phyloP scores from a whole-genome alignment of 208 protist species.

The Crithidia mellificae region DNA sequence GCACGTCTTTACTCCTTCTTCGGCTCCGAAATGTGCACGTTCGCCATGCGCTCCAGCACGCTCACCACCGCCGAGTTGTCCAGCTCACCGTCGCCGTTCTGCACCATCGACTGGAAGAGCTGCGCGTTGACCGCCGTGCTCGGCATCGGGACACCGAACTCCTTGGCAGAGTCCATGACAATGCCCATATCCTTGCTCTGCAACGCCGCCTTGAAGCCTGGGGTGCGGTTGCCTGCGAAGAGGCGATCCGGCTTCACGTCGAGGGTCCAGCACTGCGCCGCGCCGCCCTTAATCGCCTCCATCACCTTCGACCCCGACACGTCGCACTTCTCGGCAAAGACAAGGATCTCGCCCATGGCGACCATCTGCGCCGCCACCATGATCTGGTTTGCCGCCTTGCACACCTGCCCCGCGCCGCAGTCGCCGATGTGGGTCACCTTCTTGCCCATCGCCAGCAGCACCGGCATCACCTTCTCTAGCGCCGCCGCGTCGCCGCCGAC shows the following conservation, averaged over 20 bases:
- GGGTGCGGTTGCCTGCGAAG: constrained; percentile 91
- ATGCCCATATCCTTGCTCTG: constrained; percentile 96
- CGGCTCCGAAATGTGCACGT: constrained; percentile 79
- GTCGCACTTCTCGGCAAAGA: constrained; percentile 92
- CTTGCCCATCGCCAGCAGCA: constrained; percentile 85
- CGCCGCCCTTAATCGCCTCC: constrained; percentile 86
- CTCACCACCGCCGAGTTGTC: constrained; percentile 94
- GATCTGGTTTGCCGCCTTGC: constrained; percentile 96
- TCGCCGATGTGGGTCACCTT: constrained; percentile 87
- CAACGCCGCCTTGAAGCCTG: constrained; percentile 95
- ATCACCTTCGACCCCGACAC: constrained; percentile 84
- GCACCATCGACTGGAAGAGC: constrained; percentile 91
- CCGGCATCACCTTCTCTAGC: constrained; percentile 66
- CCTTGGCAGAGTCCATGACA: constrained; percentile 87
- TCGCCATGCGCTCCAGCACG: constrained; percentile 91
- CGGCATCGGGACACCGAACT: constrained; percentile 89
- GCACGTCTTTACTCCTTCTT: constrained; percentile 39
- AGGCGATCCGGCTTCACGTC: constrained; percentile 92
- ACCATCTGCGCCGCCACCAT: constrained; percentile 95
- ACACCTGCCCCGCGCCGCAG: constrained; percentile 93
- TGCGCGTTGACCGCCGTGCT: constrained; percentile 89
- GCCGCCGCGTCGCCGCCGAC: constrained; percentile 89
- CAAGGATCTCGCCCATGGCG: constrained; percentile 93
- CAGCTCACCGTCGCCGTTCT: constrained; percentile 86
- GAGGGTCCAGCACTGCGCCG: constrained; percentile 94